Conservation (phyloP, 2,329 filamentous ascomycete species). For the Fusarium sp. region DNA sequence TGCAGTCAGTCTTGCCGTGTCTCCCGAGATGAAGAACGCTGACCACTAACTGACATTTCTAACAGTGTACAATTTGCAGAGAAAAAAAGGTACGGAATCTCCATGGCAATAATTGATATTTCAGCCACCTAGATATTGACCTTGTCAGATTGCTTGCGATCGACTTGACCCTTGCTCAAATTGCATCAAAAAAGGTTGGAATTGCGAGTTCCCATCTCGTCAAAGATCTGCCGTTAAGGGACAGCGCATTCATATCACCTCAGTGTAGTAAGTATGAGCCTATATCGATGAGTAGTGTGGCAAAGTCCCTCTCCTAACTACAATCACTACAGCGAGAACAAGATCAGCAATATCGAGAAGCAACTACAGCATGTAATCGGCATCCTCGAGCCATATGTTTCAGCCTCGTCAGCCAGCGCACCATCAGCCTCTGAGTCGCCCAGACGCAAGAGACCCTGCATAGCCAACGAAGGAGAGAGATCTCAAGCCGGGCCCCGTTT, state of each 20-base stretch:
- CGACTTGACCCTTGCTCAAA: neutral
- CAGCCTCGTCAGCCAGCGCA: neutral
- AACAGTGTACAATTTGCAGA: neutral
- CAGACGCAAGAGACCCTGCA: neutral
- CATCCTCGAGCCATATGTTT: neutral
- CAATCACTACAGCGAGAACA: neutral
- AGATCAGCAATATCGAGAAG: conserved; percentile 1
- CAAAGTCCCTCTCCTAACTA: neutral
- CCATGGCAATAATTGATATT: neutral
- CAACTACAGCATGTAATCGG: conserved; percentile 4
- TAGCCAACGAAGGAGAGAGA: neutral
- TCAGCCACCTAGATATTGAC: neutral
- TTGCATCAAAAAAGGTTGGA: conserved; percentile 2
- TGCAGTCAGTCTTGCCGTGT: neutral
- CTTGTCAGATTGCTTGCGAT: neutral
- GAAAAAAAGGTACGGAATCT: neutral
- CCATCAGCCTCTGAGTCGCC: neutral
- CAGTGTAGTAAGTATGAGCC: neutral
- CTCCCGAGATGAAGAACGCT: neutral
- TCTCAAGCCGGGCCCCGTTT: neutral
- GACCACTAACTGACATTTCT: neutral
- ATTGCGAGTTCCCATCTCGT: neutral
- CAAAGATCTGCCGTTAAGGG: neutral
- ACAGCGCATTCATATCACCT: conserved; percentile 1
- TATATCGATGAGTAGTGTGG: neutral